Base-by-base conservation (phyloP, 352 stramenopile species). In the Globisporangium cederbergense region DNA sequence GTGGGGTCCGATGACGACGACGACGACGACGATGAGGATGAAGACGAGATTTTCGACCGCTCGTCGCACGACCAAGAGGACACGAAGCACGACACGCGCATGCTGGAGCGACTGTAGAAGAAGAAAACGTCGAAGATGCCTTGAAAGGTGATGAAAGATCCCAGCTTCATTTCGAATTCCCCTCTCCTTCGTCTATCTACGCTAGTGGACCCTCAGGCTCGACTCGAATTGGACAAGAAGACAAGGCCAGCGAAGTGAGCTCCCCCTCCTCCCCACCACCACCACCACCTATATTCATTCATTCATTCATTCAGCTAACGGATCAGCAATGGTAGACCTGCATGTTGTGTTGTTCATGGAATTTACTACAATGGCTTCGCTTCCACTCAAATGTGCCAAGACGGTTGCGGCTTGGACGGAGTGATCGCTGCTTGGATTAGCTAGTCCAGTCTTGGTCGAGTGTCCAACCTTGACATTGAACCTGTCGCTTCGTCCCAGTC, bases 11-110 rank as follows among this genome's bases (percentile, higher is more conserved):
- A 76, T 20, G 64, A 78, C 43, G 60, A 76, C 28, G 72, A 58
- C 22, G 32, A 75, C 30, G 72, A 57, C 9, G 51, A 58, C 14
- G 83, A 81, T 30, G 77, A 89, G 34, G 77, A 87, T n/a, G 83
- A 90, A 40, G 81, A 90, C 58, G 83, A 89, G 63, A 85, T 90
- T 49, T 92, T 92, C 62, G 79, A 89, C 36, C 70, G 72, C 14
- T 73, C 79, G 45, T 64, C 69, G 0, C 62, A 72, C 3, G 72
- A 81, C 25, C 71, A 84, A 32, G 59, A 74, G 22, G 51, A 65
- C 18, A 66, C 66, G 38, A 86, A 87, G 62, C 77, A 88, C 55
- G 81, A 91, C 62, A 73, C 76, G 4, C 64, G 66, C 28, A 79
- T 74, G 52, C 65, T 90, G 32, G 83, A 91, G 56, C 81, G 79